Conservation (phyloP, 2,329 filamentous ascomycete species). For the Hysterium pulicare region DNA sequence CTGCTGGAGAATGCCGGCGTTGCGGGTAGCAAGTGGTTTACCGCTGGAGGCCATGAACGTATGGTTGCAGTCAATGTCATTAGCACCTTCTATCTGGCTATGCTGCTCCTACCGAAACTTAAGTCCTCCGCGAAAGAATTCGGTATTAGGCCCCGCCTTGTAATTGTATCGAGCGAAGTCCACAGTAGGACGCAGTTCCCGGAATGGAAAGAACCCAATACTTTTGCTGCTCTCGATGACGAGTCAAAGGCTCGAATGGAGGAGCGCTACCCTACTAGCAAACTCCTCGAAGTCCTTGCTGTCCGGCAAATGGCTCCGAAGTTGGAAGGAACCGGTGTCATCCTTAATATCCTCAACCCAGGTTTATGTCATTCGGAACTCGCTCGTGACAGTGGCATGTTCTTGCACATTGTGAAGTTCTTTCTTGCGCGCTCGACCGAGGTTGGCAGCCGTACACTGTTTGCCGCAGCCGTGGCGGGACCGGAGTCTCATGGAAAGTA, state of each 20-base stretch:
- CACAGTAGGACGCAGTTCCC: slow-evolving; percentile 12
- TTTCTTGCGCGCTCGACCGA: slow-evolving; percentile 8
- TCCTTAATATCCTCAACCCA: slow-evolving; percentile 12
- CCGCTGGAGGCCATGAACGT: slow-evolving; percentile 26
- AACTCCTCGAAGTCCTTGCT: slow-evolving; percentile 22
- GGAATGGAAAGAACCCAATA: slow-evolving; percentile 14
- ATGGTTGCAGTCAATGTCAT: slow-evolving; percentile 55
- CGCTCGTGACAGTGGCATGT: slow-evolving; percentile 32
- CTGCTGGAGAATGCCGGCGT: slow-evolving; percentile 35
- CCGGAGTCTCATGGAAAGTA: slow-evolving; percentile 36
- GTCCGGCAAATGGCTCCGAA: slow-evolving; percentile 16
- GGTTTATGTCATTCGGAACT: slow-evolving; percentile 20
- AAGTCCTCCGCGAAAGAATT: slow-evolving; percentile 14
- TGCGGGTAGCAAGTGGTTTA: slow-evolving; percentile 12
- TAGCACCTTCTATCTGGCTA: slow-evolving; percentile 50
- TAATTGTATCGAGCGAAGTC: slow-evolving; percentile 12
- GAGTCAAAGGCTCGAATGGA: slow-evolving; percentile 9
- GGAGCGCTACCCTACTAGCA: slow-evolving; percentile 21
- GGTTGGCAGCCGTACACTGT: slow-evolving; percentile 8
- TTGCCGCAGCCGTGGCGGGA: slow-evolving; percentile 12
- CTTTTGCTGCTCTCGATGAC: slow-evolving; percentile 17
- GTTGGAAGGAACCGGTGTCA: slow-evolving; percentile 5
- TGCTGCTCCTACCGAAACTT: slow-evolving; percentile 43
- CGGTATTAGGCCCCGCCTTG: slow-evolving; percentile 12
- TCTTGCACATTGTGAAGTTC: slow-evolving; percentile 14